Evolutionary conservation across 805 yeast species (phyloP).

Genomic region (Wickerhamiella nectarea): DNA sequence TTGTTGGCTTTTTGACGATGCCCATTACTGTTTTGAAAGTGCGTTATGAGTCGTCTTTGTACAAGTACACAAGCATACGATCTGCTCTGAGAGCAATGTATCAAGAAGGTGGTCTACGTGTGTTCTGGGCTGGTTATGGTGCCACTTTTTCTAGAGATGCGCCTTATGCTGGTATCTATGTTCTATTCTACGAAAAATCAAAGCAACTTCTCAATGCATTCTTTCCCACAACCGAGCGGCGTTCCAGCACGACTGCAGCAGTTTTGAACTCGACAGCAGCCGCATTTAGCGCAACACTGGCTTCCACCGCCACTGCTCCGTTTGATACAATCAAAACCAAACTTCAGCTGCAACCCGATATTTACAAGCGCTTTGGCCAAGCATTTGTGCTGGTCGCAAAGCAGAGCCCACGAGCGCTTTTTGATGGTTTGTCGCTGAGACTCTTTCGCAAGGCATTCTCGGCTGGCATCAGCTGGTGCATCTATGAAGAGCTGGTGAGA

Average conservation of each 20-base stretch:
- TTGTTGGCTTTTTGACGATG: slow-evolving; percentile 82
- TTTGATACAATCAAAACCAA: slow-evolving; percentile 89
- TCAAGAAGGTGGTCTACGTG: slow-evolving; percentile 37
- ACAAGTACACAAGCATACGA: slow-evolving; percentile 48
- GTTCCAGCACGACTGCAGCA: slow-evolving; percentile 33
- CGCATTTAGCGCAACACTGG: slow-evolving; percentile 54
- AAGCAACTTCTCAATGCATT: slow-evolving; percentile 42
- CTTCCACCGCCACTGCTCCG: slow-evolving; percentile 85
- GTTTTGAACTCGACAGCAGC: slow-evolving; percentile 66
- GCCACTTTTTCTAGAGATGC: slow-evolving; percentile 86
- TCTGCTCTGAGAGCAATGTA: slow-evolving; percentile 50
- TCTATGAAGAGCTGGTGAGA: slow-evolving; percentile 72
- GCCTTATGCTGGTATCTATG: slow-evolving; percentile 91
- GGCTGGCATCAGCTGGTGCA: slow-evolving; percentile 95
- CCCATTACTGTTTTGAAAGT: slow-evolving; percentile 87
- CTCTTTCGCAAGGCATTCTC: slow-evolving; percentile 75
- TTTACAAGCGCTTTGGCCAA: slow-evolving; percentile 31
- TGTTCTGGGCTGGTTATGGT: slow-evolving; percentile 76
- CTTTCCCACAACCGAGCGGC: slow-evolving; percentile 19
- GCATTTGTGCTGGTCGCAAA: slow-evolving; percentile 30
- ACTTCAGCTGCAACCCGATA: slow-evolving; percentile 56
- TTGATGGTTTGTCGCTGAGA: slow-evolving; percentile 74
- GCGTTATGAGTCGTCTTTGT: slow-evolving; percentile 70
- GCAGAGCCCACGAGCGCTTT: slow-evolving; percentile 41
- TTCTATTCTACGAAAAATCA: slow-evolving; percentile 66